Conservation (phyloP, 345 rosid species). For the Clausena lansium region DNA sequence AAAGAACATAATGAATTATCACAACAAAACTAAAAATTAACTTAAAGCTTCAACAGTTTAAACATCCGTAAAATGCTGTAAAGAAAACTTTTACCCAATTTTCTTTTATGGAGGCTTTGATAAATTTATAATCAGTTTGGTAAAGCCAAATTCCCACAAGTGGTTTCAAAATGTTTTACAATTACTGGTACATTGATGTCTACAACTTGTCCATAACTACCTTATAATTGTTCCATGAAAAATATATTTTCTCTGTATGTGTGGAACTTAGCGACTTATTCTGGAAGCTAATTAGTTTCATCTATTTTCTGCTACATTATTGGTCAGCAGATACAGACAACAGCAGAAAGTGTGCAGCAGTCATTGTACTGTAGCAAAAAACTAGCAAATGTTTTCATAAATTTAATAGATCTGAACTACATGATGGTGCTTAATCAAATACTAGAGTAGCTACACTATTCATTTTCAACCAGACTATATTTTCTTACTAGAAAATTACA, state of each 20-base stretch:
- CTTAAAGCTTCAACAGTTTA: background rate
- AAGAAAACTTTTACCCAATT: background rate
- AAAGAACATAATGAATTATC: conserved; percentile 16
- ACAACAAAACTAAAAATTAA: background rate
- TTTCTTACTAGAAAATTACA: too few relatives aligned
- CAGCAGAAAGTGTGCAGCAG: background rate
- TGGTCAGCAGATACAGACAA: background rate
- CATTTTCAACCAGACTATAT: background rate
- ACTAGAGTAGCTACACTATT: background rate
- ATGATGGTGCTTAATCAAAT: background rate
- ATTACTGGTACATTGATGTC: background rate
- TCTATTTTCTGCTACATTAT: background rate
- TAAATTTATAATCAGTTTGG: background rate
- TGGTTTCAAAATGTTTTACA: background rate
- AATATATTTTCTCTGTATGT: background rate
- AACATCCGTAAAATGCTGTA: background rate
- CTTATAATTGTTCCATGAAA: background rate
- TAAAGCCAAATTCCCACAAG: background rate
- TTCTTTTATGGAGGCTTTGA: background rate
- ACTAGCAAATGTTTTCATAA: background rate
- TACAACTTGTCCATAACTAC: background rate
- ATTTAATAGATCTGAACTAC: background rate
- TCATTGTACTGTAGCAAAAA: background rate
- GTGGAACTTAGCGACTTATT: background rate
- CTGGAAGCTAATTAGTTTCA: background rate